A percentile compares a stretch with the other conserved stretches of the same genome.
Conservation (phyloP, 306 rosid species). For the Fragaria iinumae region DNA sequence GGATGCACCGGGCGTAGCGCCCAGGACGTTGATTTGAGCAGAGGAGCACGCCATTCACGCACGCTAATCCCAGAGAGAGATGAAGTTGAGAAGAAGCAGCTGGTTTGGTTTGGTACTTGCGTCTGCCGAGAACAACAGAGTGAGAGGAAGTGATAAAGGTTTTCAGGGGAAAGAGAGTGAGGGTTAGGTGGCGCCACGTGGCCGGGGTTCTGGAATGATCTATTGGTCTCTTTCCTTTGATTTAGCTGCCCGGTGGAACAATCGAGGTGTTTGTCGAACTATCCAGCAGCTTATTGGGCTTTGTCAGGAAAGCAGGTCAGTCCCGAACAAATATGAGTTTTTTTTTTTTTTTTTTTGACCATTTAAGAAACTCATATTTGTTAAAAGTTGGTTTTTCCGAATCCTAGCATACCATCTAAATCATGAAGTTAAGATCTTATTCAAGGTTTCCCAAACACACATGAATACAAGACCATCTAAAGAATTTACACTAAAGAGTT, state of each 20-base stretch:
- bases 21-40: slow-evolving; percentile 76
- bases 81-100: not conserved
- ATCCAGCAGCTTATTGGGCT: not conserved
- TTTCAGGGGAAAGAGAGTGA: slow-evolving; percentile 16
- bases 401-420: no score
- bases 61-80: not conserved
- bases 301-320: not conserved
- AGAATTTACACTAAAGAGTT: no score
- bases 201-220: slow-evolving; percentile 19
- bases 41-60: slow-evolving; percentile 54
- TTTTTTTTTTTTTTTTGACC: no score
- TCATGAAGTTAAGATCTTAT: no score
- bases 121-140: not conserved
- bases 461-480: no score
- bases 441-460: no score
- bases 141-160: not conserved
- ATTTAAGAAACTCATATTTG: no score
- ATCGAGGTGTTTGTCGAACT: slow-evolving; percentile 19
- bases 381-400: no score
- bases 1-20: slow-evolving; percentile 35
- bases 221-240: not conserved
- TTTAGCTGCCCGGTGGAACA: slow-evolving; percentile 3
- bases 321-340: no score
- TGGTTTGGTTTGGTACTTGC: no score
- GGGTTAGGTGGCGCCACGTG: slow-evolving; percentile 30